These are phyloP conservation scores for Crithidia brevicula DNA, from an alignment of 208 protist genomes.

Conservation along the genomic window DNA sequence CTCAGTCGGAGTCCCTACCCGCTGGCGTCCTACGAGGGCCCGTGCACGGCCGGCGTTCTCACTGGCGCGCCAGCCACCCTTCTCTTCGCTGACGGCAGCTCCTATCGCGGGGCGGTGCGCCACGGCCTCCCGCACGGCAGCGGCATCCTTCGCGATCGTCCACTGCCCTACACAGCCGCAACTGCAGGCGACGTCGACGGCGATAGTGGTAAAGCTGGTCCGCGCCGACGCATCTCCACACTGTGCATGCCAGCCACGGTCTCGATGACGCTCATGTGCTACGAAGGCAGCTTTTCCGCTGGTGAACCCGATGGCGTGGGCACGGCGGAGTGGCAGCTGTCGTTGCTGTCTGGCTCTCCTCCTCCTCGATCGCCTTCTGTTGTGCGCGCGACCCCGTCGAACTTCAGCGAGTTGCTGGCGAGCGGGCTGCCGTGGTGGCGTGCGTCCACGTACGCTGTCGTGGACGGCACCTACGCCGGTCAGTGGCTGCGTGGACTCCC, in stretches of 20 bases:
- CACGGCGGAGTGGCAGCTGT: slow-evolving; percentile 48
- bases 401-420: slow-evolving; percentile 9
- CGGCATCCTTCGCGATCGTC: slow-evolving; percentile 60
- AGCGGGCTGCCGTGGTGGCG: slow-evolving; percentile 21
- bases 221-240: slow-evolving; percentile 11
- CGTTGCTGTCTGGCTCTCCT: not conserved
- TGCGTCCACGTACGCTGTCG: slow-evolving; percentile 24
- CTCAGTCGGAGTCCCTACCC: slow-evolving; percentile 3
- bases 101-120: slow-evolving; percentile 63
- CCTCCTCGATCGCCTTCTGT: not conserved
- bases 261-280: slow-evolving; percentile 48
- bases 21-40: slow-evolving; percentile 61
- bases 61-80: slow-evolving; percentile 49
- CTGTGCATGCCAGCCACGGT: slow-evolving; percentile 8
- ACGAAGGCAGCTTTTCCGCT: slow-evolving; percentile 75
- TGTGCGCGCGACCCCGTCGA: slow-evolving; percentile 9
- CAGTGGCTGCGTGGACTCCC: slow-evolving; percentile 62
- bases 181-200: slow-evolving; percentile 22
- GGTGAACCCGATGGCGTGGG: slow-evolving; percentile 73
- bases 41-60: slow-evolving; percentile 61
- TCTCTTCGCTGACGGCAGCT: slow-evolving; percentile 62
- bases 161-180: slow-evolving; percentile 4
- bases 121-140: slow-evolving; percentile 55
- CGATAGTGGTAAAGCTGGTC: not conserved
- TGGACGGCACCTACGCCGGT: slow-evolving; percentile 72